These are phyloP conservation scores for Wickerhamiella vanderwaltii DNA, from an alignment of 805 yeast genomes.

Conservation along the genomic window DNA sequence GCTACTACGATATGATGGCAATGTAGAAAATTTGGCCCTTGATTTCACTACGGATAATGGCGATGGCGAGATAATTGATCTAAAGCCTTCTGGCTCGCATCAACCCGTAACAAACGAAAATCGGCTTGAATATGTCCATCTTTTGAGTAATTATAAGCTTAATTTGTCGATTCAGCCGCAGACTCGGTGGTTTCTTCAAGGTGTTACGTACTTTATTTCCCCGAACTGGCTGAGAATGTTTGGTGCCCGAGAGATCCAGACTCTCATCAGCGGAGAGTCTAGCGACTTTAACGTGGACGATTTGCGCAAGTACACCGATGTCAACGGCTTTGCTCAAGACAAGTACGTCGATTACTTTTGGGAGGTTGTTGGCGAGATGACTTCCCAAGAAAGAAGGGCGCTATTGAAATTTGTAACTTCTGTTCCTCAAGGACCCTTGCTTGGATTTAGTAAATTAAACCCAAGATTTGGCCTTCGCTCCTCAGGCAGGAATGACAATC, in stretches of 20 bases:
- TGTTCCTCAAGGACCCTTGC: constrained; percentile 78
- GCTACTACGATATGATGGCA: constrained; percentile 41
- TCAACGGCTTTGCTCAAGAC: constrained; percentile 43
- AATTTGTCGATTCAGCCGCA: constrained; percentile 50
- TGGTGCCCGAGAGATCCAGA: constrained; percentile 70
- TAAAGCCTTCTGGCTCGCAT: constrained; percentile 48
- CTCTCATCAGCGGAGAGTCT: constrained; percentile 70
- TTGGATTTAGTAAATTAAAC: constrained; percentile 62
- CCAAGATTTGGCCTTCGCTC: constrained; percentile 76
- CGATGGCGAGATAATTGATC: constrained; percentile 32
- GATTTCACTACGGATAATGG: constrained; percentile 43
- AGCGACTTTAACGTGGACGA: constrained; percentile 60
- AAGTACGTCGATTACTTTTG: constrained; percentile 56
- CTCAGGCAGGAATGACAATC: constrained; percentile 40
- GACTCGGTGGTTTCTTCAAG: constrained; percentile 51
- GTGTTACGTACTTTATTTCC: constrained; percentile 55
- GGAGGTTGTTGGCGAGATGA: constrained; percentile 62
- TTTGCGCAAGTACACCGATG: constrained; percentile 46
- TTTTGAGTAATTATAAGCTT: constrained; percentile 65
- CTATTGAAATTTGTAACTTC: constrained; percentile 84
- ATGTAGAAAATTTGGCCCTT: constrained; percentile 49
- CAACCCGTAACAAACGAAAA: constrained; percentile 48
- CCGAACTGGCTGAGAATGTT: constrained; percentile 75
- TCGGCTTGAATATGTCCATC: constrained; percentile 60
- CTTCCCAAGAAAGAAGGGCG: constrained; percentile 45